Conservation (phyloP, 352 stramenopile genomes). For the Plasmopara muralis region DNA sequence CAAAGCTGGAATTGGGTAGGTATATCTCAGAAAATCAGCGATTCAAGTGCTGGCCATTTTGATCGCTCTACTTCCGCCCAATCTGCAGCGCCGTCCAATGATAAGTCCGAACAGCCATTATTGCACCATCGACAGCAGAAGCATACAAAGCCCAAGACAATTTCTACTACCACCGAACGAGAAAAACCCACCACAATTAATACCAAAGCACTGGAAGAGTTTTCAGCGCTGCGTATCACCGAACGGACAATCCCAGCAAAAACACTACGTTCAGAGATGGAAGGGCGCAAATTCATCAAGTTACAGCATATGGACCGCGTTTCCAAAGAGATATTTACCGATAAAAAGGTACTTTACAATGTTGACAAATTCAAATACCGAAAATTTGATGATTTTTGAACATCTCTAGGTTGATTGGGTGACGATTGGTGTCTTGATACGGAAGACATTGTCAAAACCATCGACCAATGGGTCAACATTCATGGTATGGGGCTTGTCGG, state of each 20-base stretch:
- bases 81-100: slow-evolving; percentile 1
- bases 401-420: slow-evolving; percentile 59
- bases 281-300: slow-evolving; percentile 58
- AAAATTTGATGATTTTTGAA: neutral
- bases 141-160: slow-evolving; percentile 10
- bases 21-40: slow-evolving; percentile 26
- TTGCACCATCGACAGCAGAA: slow-evolving; percentile 7
- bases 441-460: slow-evolving; percentile 69
- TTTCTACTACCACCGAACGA: slow-evolving; percentile 12
- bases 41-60: slow-evolving; percentile 8
- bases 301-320: slow-evolving; percentile 52
- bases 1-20: slow-evolving; percentile 50
- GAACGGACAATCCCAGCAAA: slow-evolving; percentile 41
- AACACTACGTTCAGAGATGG: slow-evolving; percentile 54
- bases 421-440: slow-evolving; percentile 65
- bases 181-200: slow-evolving; percentile 15
- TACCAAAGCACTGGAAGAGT: slow-evolving; percentile 32
- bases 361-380: slow-evolving; percentile 1
- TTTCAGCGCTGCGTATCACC: slow-evolving; percentile 54
- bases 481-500: slow-evolving; percentile 75
- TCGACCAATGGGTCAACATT: slow-evolving; percentile 59
- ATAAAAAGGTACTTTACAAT: slow-evolving; percentile 32
- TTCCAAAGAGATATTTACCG: slow-evolving; percentile 44
- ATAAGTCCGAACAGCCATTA: slow-evolving; percentile 14
- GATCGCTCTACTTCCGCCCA: slow-evolving; percentile 10